These are phyloP conservation scores for Phytopythium mirpurense DNA, from an alignment of 352 stramenopile species.

Conservation along the genomic window DNA sequence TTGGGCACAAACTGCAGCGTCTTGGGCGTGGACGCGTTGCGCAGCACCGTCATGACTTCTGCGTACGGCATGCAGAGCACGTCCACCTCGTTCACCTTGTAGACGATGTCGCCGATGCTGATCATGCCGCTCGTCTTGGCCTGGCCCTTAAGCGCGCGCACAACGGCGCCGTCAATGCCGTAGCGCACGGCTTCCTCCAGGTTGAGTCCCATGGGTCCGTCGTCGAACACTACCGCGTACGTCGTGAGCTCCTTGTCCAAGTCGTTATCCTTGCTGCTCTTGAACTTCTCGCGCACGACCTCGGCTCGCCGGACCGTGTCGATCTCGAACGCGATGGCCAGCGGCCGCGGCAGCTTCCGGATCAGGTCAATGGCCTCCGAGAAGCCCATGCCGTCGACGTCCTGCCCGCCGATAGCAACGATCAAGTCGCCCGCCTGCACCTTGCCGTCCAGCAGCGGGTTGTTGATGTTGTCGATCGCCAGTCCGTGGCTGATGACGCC, in stretches of 20 bases:
- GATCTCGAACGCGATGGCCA: conserved; percentile 83
- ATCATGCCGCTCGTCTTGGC: conserved; percentile 82
- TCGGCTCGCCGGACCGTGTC: conserved; percentile 54
- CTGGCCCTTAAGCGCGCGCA: conserved; percentile 78
- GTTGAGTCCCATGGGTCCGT: conserved; percentile 79
- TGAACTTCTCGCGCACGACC: conserved; percentile 51
- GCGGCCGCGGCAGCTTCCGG: conserved; percentile 68
- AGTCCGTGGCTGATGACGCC: conserved; percentile 81
- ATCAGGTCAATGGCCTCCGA: conserved; percentile 82
- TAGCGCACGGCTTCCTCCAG: conserved; percentile 82
- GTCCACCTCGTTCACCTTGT: conserved; percentile 82
- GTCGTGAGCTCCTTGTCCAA: conserved; percentile 73
- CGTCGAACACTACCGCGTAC: conserved; percentile 83
- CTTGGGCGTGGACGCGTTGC: conserved; percentile 57
- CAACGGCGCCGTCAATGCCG: conserved; percentile 76
- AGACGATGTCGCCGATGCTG: conserved; percentile 80
- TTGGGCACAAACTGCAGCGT: conserved; percentile 84
- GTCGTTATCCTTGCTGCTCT: conserved; percentile 50
- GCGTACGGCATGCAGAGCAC: conserved; percentile 82
- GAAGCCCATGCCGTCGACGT: conserved; percentile 77
- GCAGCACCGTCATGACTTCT: conserved; percentile 81
- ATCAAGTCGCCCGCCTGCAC: conserved; percentile 79
- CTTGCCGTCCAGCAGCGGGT: conserved; percentile 77
- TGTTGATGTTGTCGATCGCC: conserved; percentile 86
- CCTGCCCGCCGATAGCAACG: conserved; percentile 73